A percentile compares a stretch with the other conserved stretches of the same genome.
phyloP scores from a whole-genome alignment of 441 rosid species.

The Sinapis alba region DNA sequence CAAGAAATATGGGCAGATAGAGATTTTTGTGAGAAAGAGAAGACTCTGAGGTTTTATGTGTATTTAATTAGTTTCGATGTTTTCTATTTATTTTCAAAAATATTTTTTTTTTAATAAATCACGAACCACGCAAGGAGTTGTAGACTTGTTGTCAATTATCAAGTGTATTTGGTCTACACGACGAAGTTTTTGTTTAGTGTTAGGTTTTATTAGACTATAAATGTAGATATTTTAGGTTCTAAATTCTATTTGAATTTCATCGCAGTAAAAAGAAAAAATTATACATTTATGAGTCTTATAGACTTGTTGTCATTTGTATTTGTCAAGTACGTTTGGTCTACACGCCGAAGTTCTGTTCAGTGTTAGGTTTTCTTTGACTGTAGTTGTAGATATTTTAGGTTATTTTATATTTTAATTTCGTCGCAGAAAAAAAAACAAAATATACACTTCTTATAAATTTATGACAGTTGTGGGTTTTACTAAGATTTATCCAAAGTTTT shows the following conservation, averaged over 20 bases:
- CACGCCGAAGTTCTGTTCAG: background rate
- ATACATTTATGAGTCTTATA: background rate
- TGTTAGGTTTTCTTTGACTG: background rate
- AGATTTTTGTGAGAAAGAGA: constrained; percentile 15
- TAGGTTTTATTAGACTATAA: constrained; percentile 20
- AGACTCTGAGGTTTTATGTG: background rate
- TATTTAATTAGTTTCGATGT: constrained; percentile 25
- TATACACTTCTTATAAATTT: background rate
- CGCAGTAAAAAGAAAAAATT: background rate
- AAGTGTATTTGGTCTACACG: constrained; percentile 33
- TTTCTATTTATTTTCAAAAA: background rate
- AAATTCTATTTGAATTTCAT: background rate
- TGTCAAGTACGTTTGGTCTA: background rate
- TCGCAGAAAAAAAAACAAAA: background rate
- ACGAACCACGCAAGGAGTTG: constrained; percentile 33
- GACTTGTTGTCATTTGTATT: background rate
- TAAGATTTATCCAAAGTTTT: background rate
- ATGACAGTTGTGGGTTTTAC: background rate
- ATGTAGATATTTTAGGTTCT: constrained; percentile 2
- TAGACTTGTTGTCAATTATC: constrained; percentile 30
- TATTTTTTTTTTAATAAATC: background rate
- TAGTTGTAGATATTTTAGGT: background rate
- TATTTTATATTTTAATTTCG: background rate
- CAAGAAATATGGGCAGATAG: constrained; percentile 40
- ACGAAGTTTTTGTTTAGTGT: constrained; percentile 24